phyloP scores from a whole-genome alignment of 2,329 filamentous ascomycete species.

The Claviceps sorghi region DNA sequence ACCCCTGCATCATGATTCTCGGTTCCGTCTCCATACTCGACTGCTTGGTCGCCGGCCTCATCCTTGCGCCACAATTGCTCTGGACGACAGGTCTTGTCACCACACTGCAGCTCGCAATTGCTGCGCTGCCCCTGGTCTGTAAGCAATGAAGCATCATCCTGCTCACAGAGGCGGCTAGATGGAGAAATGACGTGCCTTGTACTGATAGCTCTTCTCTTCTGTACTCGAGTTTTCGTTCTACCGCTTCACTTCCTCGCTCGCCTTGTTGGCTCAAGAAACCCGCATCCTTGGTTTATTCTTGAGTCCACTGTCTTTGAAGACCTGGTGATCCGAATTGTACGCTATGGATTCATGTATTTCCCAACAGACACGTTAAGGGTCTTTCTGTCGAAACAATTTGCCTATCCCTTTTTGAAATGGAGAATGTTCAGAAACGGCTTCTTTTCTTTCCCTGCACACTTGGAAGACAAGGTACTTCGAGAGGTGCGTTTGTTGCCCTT shows the following conservation, averaged over 20 bases:
- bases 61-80: slow-evolving; percentile 58
- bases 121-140: slow-evolving; percentile 50
- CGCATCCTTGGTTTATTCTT: slow-evolving; percentile 46
- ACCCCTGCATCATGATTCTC: slow-evolving; percentile 45
- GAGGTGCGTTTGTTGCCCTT: slow-evolving; percentile 11
- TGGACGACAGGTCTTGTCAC: slow-evolving; percentile 48
- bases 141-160: neutral
- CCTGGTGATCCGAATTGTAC: slow-evolving; percentile 60
- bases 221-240: slow-evolving; percentile 2
- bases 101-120: slow-evolving; percentile 42
- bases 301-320: slow-evolving; percentile 63
- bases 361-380: slow-evolving; percentile 54
- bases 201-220: neutral
- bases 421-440: slow-evolving; percentile 62
- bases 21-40: slow-evolving; percentile 62
- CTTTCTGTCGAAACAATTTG: slow-evolving; percentile 63
- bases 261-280: slow-evolving; percentile 8
- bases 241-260: slow-evolving; percentile 4
- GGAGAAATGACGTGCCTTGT: neutral
- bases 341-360: slow-evolving; percentile 62
- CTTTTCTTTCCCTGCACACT: slow-evolving; percentile 45
- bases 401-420: slow-evolving; percentile 60
- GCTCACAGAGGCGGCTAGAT: neutral
- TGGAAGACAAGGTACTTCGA: slow-evolving; percentile 34
- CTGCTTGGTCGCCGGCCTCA: slow-evolving; percentile 56